Conservation (phyloP, 2,329 filamentous ascomycete genomes). For the Xylariaceae sp. region DNA sequence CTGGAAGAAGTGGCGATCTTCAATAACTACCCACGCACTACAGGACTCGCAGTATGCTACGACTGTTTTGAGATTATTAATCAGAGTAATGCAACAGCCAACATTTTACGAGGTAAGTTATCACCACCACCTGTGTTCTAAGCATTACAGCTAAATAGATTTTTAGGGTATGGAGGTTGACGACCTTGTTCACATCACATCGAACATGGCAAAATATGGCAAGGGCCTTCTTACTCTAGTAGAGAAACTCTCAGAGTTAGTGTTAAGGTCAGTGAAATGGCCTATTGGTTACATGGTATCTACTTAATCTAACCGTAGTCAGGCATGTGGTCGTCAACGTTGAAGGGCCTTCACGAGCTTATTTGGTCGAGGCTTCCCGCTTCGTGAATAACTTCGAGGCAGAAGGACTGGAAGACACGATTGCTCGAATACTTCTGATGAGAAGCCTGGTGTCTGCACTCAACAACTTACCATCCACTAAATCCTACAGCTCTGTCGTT, state of each 20-base stretch:
- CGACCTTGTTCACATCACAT: slow-evolving; percentile 34
- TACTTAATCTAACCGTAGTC: slow-evolving; percentile 17
- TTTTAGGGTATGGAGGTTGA: slow-evolving; percentile 36
- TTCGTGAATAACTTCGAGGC: slow-evolving; percentile 28
- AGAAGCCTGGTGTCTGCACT: slow-evolving; percentile 31
- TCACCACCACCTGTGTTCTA: background rate
- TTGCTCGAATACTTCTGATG: slow-evolving; percentile 29
- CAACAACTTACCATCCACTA: slow-evolving; percentile 13
- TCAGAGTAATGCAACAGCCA: slow-evolving; percentile 36
- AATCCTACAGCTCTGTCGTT: slow-evolving; percentile 16
- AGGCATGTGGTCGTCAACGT: slow-evolving; percentile 33
- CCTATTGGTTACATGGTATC: background rate
- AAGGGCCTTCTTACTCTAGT: slow-evolving; percentile 18
- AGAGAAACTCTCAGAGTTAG: slow-evolving; percentile 33
- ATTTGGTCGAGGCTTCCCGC: slow-evolving; percentile 28
- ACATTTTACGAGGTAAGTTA: slow-evolving; percentile 37
- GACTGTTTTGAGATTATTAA: slow-evolving; percentile 32
- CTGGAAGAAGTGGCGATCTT: slow-evolving; percentile 34
- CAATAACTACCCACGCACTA: slow-evolving; percentile 24
- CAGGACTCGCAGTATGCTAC: slow-evolving; percentile 27
- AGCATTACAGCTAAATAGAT: slow-evolving; percentile 9
- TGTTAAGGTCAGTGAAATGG: slow-evolving; percentile 29
- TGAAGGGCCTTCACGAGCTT: slow-evolving; percentile 29
- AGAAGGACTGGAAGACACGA: slow-evolving; percentile 5
- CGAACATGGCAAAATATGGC: slow-evolving; percentile 17